Base-by-base conservation (phyloP, 148 eudicot genomes). In the Dianthus caryophyllus region DNA sequence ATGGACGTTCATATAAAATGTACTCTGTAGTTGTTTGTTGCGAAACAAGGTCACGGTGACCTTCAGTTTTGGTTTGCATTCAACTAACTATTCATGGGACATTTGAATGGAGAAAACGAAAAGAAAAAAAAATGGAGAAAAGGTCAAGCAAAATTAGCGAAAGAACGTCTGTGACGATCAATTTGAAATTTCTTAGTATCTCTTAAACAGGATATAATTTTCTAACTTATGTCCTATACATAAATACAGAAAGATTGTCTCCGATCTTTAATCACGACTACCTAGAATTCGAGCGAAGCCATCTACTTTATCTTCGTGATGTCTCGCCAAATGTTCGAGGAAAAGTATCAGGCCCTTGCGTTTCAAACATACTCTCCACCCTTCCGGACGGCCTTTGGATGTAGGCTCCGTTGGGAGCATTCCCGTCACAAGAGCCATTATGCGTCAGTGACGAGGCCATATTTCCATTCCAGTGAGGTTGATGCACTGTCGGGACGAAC, bases 251-350 rank as follows among this genome's bases (percentile, higher is more conserved):
- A 52, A 8, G 27, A 24, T 20, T 13, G 24, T 39, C 27, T 36
- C 1, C 20, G 22, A 21, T 4, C 18, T 52, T 62, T 21, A 50
- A 63, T 61, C 67, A 39, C 30, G 36, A 36, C 31, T 27, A 11
- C 7, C 30, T 26, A 24, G n/a, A 30, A 29, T n/a, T 57, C 38
- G 6, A 7, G 56, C 43, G 30, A 16, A 12, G 43, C 66, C 41
- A 29, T 64, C 55, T 61, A 61, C 48, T 21, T 15, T 18, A 11
- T 67, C 63, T 68, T 21, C 11, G 60, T 54, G 71, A 68, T 11
- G 50, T 44, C 43, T 63, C 68, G 2, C 43, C 61, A 41, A 36
- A 30, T 24, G 50, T 7, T 25, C 68, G 53, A 16, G 50, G 13
- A n/a, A 52, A 21, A 52, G 67, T 54, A 63, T 20, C 21, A 18